Evolutionary conservation across 73 alveolate species (phyloP).

Genomic region (Paramecium pentaurelia): DNA sequence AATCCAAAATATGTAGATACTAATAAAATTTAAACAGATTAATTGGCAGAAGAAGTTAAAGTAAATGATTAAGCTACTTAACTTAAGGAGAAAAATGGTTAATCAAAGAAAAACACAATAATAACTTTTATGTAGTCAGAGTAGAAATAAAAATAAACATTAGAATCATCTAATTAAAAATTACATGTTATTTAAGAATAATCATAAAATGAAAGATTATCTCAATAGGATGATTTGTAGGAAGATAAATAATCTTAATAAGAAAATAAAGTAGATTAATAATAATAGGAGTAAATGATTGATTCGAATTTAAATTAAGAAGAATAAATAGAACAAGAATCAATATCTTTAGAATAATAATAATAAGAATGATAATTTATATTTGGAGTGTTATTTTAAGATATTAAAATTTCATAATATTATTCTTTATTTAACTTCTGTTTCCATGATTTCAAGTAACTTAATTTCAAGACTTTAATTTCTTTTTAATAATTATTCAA

Average conservation of each 20-base stretch:
- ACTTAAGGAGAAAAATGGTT: not conserved
- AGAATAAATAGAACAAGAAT: not conserved
- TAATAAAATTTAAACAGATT: not conserved
- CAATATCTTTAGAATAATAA: not conserved
- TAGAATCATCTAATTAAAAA: not conserved
- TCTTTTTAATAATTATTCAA: not conserved
- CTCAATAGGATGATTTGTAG: not conserved
- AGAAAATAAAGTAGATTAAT: not conserved
- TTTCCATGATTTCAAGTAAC: not conserved
- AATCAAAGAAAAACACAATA: not conserved
- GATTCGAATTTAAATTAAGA: not conserved
- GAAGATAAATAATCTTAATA: not conserved
- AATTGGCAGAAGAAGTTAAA: not conserved
- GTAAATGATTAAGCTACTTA: not conserved
- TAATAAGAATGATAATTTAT: not conserved
- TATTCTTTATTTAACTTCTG: not conserved
- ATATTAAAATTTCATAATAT: not conserved
- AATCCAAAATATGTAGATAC: not conserved
- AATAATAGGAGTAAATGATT: not conserved
- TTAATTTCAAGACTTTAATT: not conserved
- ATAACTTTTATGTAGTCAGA: not conserved
- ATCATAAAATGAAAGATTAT: not conserved
- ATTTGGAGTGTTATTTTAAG: not conserved
- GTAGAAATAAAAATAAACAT: not conserved
- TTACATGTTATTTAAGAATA: not conserved